Base-by-base conservation (phyloP, 2,329 filamentous ascomycete genomes). In the Grosmannia clavigera region DNA sequence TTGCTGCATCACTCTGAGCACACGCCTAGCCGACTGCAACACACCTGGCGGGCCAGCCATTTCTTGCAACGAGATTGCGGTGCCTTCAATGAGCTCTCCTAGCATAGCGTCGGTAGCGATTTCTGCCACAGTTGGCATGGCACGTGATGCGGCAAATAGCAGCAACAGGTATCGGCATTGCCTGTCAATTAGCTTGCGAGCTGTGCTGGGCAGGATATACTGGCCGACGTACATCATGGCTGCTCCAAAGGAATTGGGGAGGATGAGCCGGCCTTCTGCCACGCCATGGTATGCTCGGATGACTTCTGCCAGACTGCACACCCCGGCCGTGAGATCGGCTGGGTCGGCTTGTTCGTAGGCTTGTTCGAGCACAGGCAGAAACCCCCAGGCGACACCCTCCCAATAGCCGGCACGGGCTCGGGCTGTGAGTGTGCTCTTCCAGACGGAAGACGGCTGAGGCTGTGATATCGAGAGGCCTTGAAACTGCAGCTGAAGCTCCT, bases 121-220 rank as follows among this genome's bases (percentile, higher is more conserved):
- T 2, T 53, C 52, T 4, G 48, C 57, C 19, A 62, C 58, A 0
- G 25, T 33, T 3, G 59, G 59, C 19, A 61, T 16, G 0, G 51
- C 46, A 33, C 62, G 61, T 19, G 61, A 61, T 1, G 60, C 63
- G 2, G 63, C 60, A 55, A 61, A 65, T 5, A 65, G 58, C 2
- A 65, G 46, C 11, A 65, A 50, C 58, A 65, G 35, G 25, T 64
- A 63, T 1, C 64, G 64, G 43, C 62, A 64, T 64, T 65, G 64
- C 22, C 64, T 65, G 27, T 12, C 31, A 2, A 25, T 55, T 55
- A 55, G 52, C 22, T 55, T 55, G 31, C 22, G 25, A 16, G 10
- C n/a, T 14, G 11, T 12, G 11, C 14, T n/a, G 10, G 33, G n/a
- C 19, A 25, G 58, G 14, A 46, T 31, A 53, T 27, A 11, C 7